These are phyloP conservation scores for Annona squamosa DNA, from an alignment of 164 flowering plant species.

Conservation along the genomic window DNA sequence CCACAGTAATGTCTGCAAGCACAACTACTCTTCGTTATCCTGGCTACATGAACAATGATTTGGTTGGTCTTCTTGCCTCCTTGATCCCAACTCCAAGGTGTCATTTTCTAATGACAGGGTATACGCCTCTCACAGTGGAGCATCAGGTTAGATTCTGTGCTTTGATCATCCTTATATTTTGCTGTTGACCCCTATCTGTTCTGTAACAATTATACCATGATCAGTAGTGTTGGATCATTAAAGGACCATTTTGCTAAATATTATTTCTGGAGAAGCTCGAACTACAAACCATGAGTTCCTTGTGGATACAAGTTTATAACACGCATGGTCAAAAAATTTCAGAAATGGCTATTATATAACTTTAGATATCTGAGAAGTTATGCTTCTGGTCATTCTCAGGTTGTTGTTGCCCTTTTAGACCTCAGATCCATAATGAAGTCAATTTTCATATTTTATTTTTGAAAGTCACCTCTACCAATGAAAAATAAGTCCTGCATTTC, in stretches of 20 bases:
- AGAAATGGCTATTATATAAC: background rate
- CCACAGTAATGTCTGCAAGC: slow-evolving; percentile 99
- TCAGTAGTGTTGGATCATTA: background rate
- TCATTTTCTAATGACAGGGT: slow-evolving; percentile 99
- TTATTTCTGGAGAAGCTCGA: background rate
- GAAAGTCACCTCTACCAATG: no score
- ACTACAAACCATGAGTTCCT: background rate
- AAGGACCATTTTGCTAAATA: background rate
- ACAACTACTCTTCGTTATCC: slow-evolving; percentile 98
- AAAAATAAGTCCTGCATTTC: no score
- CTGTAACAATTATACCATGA: background rate
- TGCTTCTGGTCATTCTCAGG: no score
- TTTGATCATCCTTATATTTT: background rate
- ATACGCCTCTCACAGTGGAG: slow-evolving; percentile 97
- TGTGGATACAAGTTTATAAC: background rate
- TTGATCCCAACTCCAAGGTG: slow-evolving; percentile 98
- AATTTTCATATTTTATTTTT: no score
- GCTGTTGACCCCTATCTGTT: background rate
- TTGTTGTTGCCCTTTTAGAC: no score
- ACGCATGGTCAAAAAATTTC: background rate
- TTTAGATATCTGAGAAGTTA: no score
- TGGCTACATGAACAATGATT: slow-evolving; percentile 98
- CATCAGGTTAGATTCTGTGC: slow-evolving; percentile 57
- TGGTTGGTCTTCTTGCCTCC: slow-evolving; percentile 99
- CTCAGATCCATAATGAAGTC: no score